phyloP scores from a whole-genome alignment of 2,329 filamentous ascomycete species.

The Phialemoniopsis sp. region DNA sequence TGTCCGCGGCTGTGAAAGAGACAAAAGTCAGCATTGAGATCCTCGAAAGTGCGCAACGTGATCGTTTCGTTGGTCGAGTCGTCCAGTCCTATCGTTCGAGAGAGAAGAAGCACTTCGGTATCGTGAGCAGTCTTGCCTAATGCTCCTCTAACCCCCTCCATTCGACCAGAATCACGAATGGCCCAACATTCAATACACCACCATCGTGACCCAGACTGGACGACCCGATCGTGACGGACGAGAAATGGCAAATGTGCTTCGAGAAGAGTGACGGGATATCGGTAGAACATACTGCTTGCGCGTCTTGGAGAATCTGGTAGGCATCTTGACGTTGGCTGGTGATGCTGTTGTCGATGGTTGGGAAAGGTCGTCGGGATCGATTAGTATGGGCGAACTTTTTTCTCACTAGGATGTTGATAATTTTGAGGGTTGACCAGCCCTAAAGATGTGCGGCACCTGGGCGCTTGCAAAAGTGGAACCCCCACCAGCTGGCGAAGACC shows the following conservation, averaged over 20 bases:
- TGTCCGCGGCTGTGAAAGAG: constrained; percentile 73
- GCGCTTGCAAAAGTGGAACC: no score
- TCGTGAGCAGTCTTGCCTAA: constrained; percentile 2
- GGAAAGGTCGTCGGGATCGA: no score
- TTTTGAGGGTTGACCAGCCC: no score
- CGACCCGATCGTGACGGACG: constrained; percentile 4
- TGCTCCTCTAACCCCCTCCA: background rate
- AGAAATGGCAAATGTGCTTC: background rate
- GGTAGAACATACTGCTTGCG: constrained; percentile 65
- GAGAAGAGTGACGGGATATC: constrained; percentile 7
- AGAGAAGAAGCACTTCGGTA: background rate
- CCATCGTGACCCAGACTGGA: background rate
- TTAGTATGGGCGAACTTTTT: no score
- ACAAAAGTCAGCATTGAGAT: constrained; percentile 22
- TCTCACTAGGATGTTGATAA: no score
- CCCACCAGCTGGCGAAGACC: no score
- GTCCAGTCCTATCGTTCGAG: background rate
- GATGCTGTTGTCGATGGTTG: constrained; percentile 6
- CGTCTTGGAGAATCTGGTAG: constrained; percentile 72
- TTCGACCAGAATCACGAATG: no score
- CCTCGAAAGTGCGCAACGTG: constrained; percentile 3
- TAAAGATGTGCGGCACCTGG: no score
- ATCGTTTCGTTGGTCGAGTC: constrained; percentile 1
- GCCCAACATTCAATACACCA: no score
- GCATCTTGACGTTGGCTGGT: constrained; percentile 28